Evolutionary conservation across 2,329 filamentous ascomycete species (phyloP), one percentile per base, ranked within the genome.

Genomic region (Didymella keratinophila): DNA sequence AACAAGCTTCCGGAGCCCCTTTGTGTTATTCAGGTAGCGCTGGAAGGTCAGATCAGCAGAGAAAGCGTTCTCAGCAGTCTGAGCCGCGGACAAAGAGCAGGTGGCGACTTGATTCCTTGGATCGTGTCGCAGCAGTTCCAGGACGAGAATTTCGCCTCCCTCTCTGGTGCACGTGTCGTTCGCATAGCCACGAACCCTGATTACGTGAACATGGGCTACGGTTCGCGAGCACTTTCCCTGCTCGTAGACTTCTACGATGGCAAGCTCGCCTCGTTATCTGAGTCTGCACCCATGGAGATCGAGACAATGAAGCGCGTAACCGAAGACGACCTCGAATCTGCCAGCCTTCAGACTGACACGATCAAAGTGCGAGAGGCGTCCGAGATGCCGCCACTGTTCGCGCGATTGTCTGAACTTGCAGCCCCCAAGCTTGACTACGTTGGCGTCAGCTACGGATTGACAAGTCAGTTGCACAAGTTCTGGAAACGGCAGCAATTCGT

Each of bases 81-180:
- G 63, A 94, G 91, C 70, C 87, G 95, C 74, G 96, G 95, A 36
- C 91, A 95, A 74, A 85, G 95, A 67, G 92, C 94, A 1, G 88
- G 91, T 37, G 95, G 95, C 70, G 95, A 99, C 76, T 81, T 99
- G 52, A 99, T 99, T 56, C 95, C 95, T 0, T 99, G 95, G 95
- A 85, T 98, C 30, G 91, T 99, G 62, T 96, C 92, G 75, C 93
- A 98, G 75, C 95, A 99, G 75, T 99, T 97, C 81, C 95, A 98
- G 73, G 95, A 99, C 70, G 92, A 96, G 65, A 93, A 97, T 65
- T 99, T 99, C 74, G 95, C 94, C 12, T 89, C 91, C 39, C 84
- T 99, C 0, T 98, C 94, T 14, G 96, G 95, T 55, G 95, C 94
- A 32, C 87, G 95, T 61, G 82, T 99, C 45, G 94, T 99, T 16